Evolutionary conservation across 495 filamentous ascomycete species (phyloP).

Genomic region (Articulospora tetracladia): DNA sequence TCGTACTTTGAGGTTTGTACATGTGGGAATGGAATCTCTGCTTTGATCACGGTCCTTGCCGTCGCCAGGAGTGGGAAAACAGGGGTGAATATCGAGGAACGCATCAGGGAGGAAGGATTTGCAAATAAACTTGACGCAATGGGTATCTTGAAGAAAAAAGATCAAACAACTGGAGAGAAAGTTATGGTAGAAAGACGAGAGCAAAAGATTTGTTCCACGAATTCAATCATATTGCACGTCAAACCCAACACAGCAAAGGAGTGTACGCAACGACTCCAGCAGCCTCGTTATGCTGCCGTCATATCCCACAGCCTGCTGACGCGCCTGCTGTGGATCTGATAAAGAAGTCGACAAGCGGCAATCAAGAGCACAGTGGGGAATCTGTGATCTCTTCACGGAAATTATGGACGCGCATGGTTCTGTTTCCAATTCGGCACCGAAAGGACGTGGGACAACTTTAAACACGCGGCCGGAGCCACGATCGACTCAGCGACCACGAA

Average conservation of each 20-base stretch:
- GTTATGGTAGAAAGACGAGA: background rate
- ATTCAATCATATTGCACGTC: too few relatives aligned
- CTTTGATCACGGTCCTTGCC: background rate
- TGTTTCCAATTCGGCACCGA: too few relatives aligned
- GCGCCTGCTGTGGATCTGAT: background rate
- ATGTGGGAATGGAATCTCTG: background rate
- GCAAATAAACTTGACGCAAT: background rate
- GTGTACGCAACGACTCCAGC: background rate
- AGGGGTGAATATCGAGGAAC: background rate
- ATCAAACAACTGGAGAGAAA: background rate
- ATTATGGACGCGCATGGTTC: background rate
- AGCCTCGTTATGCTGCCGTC: background rate
- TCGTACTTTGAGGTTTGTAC: background rate
- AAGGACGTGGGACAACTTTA: too few relatives aligned
- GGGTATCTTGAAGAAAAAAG: background rate
- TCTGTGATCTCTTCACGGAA: background rate
- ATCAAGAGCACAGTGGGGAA: background rate
- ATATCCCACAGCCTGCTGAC: background rate
- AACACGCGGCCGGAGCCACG: background rate
- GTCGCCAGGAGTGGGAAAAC: background rate
- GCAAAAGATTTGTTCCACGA: background rate
- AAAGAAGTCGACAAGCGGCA: background rate
- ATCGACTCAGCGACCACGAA: too few relatives aligned
- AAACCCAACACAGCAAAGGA: background rate
- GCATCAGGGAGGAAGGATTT: background rate